These are phyloP conservation scores for Camellia sinensis DNA, from an alignment of 148 eudicot species.

Conservation along the genomic window DNA sequence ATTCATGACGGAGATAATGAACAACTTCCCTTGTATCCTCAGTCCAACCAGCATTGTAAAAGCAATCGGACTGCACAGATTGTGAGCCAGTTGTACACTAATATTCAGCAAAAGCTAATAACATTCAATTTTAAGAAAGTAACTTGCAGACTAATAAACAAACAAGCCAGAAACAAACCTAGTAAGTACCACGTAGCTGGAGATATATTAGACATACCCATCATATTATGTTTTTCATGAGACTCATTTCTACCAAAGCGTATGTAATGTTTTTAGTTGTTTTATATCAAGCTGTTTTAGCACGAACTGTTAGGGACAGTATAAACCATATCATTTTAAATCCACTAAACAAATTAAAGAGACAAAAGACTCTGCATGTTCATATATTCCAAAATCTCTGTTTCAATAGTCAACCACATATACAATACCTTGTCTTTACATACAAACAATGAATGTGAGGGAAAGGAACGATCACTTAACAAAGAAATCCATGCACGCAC, in stretches of 20 bases:
- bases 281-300: not conserved
- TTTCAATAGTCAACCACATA: not conserved
- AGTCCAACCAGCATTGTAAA: constrained; percentile 97
- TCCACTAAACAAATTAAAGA: not conserved
- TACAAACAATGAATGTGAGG: not conserved
- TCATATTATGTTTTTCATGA: not conserved
- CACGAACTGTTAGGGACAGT: not conserved
- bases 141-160: not conserved
- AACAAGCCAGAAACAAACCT: not conserved
- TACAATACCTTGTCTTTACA: not conserved
- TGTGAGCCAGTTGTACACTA: not conserved
- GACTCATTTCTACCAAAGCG: no score
- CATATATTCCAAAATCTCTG: not conserved
- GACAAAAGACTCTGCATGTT: not conserved
- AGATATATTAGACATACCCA: not conserved
- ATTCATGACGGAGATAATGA: constrained; percentile 64
- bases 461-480: not conserved
- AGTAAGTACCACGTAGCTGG: not conserved
- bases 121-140: not conserved
- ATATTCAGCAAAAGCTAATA: not conserved
- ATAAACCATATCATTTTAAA: not conserved
- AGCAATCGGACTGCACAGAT: constrained; percentile 75
- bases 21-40: constrained; percentile 66
- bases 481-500: not conserved
- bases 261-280: not conserved